Evolutionary conservation across 2,329 filamentous ascomycete genomes (phyloP).

Genomic region (Seiridium unicorne): DNA sequence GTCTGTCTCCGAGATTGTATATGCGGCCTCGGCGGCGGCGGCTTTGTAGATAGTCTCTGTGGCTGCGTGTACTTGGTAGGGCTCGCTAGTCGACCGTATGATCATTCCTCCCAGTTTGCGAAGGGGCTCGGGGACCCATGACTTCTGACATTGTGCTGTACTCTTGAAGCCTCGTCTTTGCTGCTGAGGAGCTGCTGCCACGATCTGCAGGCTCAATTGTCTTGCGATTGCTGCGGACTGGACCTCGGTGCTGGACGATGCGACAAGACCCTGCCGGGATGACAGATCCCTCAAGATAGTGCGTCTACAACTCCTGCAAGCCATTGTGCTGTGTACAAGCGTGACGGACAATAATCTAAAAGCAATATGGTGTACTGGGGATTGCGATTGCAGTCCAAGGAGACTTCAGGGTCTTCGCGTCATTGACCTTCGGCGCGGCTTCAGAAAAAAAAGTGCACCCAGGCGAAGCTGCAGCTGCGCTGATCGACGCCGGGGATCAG

Average conservation of each 20-base stretch:
- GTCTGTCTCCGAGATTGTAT: constrained; percentile 68
- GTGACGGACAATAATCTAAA: too few relatives aligned
- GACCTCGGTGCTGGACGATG: neutral
- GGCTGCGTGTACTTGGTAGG: constrained; percentile 75
- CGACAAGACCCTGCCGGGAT: neutral
- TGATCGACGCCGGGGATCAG: constrained; percentile 8
- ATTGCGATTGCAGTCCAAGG: neutral
- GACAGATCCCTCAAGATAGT: neutral
- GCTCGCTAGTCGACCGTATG: constrained; percentile 25
- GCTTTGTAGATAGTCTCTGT: constrained; percentile 77
- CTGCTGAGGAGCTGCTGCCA: constrained; percentile 9
- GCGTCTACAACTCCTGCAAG: constrained; percentile 1
- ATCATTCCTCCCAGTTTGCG: constrained; percentile 25
- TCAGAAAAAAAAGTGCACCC: constrained; percentile 9
- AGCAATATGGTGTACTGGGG: neutral
- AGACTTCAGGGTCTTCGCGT: constrained; percentile 16
- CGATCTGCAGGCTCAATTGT: constrained; percentile 23
- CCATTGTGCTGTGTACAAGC: neutral
- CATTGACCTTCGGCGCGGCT: constrained; percentile 13
- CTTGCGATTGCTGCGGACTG: neutral
- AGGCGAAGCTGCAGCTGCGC: neutral
- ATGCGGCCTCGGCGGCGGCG: constrained; percentile 72
- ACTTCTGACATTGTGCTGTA: constrained; percentile 27
- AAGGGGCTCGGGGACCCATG: constrained; percentile 18
- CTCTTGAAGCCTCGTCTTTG: constrained; percentile 34